Evolutionary conservation across 164 flowering plant genomes (phyloP).

Genomic region (Nelumbo lutea): DNA sequence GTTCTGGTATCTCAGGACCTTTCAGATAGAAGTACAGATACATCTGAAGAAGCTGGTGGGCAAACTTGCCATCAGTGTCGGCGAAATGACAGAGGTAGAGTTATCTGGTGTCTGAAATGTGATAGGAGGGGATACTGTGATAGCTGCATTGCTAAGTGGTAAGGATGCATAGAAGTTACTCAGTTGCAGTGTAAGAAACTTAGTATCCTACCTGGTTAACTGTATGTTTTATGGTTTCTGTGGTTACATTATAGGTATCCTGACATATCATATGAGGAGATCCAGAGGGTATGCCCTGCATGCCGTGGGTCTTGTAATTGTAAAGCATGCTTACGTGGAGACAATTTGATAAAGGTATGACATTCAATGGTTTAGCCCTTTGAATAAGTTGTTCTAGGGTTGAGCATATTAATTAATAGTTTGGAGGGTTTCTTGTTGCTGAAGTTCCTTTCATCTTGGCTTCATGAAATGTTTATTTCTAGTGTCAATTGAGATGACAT

Average conservation of each 20-base stretch:
- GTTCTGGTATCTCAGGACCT: constrained; percentile 17
- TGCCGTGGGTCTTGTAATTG: constrained; percentile 89
- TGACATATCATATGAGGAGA: constrained; percentile 65
- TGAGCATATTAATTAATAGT: too few species aligned
- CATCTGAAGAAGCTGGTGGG: constrained; percentile 68
- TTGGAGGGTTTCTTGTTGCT: not conserved
- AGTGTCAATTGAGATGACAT: not conserved
- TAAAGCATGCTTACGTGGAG: constrained; percentile 65
- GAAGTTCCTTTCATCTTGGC: not conserved
- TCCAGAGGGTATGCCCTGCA: constrained; percentile 80
- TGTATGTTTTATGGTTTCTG: not conserved
- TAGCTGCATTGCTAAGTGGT: constrained; percentile 80
- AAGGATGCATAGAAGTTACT: constrained; percentile 19
- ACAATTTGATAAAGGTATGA: constrained; percentile 79
- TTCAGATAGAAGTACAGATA: constrained; percentile 59
- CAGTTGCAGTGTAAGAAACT: not conserved
- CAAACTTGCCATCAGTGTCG: constrained; percentile 89
- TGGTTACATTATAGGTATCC: constrained; percentile 52
- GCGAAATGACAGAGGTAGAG: constrained; percentile 44
- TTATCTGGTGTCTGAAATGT: constrained; percentile 81
- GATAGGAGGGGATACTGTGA: constrained; percentile 81
- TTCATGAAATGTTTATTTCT: not conserved
- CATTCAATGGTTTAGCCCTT: not conserved
- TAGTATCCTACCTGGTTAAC: not conserved
- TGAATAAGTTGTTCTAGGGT: not conserved